Base-by-base conservation (phyloP, 2,329 filamentous ascomycete genomes). In the Cadophora sp. region DNA sequence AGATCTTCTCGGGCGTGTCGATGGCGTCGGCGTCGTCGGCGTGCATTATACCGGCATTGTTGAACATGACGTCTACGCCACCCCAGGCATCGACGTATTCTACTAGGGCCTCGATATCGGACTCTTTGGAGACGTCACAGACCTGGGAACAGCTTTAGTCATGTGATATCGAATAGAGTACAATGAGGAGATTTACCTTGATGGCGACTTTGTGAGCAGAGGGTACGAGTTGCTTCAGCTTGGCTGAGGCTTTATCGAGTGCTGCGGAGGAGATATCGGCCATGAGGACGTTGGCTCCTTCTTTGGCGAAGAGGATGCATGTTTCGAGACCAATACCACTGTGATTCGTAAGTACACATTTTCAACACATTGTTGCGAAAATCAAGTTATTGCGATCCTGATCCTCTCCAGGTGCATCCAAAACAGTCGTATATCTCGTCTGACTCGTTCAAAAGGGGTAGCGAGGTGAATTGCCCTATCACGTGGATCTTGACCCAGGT, bases 41-140 rank as follows among this genome's bases (percentile, higher is more conserved):
- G 77, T 93, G 91, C 91, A 93, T 93, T 74, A 93, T 93, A 19
- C 91, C 91, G 19, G 91, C 91, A 75, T 93, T 93, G 83, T 93
- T 93, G 85, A 93, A 93, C 74, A 93, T 89, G 75, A 93, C 84
- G 74, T 93, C 91, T 0, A 91, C 79, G 48, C 91, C 91, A 71
- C 91, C 91, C 88, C 89, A 91, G 27, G 84, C 79, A 75, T 93
- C 91, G 37, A 91, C 80, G 19, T 85, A 81, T 59, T 86, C 86
- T 31, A 93, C 82, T 71, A 88, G 84, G 19, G 85, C 84, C 72
- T 88, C 80, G 22, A 93, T 84, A 26, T 91, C 85, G 34, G 84
- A 78, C 77, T 93, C 91, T 76, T 90, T 91, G 73, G 89, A 89
- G 43, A 93, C 91, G 76, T 93, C 90, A 76, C 86, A 87, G 71